Base-by-base conservation (phyloP, 148 eudicot species). In the Camellia granthamiana region DNA sequence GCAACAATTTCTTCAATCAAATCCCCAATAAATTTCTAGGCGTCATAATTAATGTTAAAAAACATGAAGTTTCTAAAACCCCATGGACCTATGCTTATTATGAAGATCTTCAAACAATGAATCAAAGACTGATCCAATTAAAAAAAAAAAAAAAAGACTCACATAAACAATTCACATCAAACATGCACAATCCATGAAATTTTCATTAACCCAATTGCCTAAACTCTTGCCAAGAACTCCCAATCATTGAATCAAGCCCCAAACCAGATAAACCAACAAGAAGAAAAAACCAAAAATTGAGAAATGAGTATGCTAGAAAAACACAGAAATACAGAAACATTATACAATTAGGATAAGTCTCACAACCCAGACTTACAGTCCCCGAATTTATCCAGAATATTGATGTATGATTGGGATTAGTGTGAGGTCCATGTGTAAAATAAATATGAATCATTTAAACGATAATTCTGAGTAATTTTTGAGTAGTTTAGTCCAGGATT, bases 261-360 rank as follows among this genome's bases (percentile, higher is more conserved):
- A 19, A 15, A 70, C 42, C 75, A 63, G 30, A 81, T 30, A 77
- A 54, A 64, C 9, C 42, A 64, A 64, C 68, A 21, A 23, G 30
- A 23, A n/a, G 3, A 23, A 3, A 61, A 16, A 16, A 68, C 19
- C 38, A 47, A 68, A 38, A 5, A 71, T 18, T 18, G 5, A 18
- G 74, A n/a, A 51, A 46, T 46, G 19, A 16, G 38, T 3, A 23
- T 6, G 30, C 21, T 71, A 9, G 19, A 13, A 49, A 71, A 71
- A 71, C 63, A 64, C 21, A 19, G 9, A 64, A 64, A 64, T 23
- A 19, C 2, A 64, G 3, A 10, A 64, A 64, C 2, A 13, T 7
- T 11, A 9, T 10, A 64, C 38, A 55, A 55, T 55, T 55, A 60
- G 16, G 8, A n/a, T 16, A 60, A 60, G 30, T 23, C 23, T 23